Conservation (phyloP, 805 yeast genomes). For the Naumovozyma dairenensis region DNA sequence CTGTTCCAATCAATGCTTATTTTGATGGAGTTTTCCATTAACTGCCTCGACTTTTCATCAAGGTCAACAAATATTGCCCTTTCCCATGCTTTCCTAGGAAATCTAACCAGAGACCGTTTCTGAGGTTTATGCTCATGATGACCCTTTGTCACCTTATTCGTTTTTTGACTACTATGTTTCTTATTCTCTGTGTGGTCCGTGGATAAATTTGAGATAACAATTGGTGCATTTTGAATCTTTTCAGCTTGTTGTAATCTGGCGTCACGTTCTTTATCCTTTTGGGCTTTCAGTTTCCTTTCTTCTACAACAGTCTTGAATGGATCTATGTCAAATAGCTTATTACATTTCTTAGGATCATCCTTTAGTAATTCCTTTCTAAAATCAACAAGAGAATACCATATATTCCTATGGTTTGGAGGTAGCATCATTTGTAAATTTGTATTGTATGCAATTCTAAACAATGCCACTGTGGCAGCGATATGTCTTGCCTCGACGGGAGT, state of each 20-base stretch:
- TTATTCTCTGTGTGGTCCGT: conserved; percentile 9
- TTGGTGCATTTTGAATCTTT: conserved; percentile 41
- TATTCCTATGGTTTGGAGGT: conserved; percentile 68
- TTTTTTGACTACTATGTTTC: conserved; percentile 1
- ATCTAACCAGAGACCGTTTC: conserved; percentile 14
- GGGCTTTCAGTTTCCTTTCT: conserved; percentile 36
- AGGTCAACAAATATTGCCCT: conserved; percentile 60
- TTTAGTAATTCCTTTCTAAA: conserved; percentile 43
- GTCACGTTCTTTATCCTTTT: conserved; percentile 38
- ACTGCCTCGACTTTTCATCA: conserved; percentile 48
- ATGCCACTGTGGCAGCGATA: conserved; percentile 78
- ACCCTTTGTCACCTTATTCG: not conserved
- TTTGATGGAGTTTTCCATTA: conserved; percentile 53
- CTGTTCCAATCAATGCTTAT: conserved; percentile 46
- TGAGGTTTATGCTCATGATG: conserved; percentile 2
- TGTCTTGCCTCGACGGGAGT: conserved; percentile 88
- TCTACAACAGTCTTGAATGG: conserved; percentile 70
- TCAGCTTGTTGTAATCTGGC: conserved; percentile 39
- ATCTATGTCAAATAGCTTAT: conserved; percentile 49
- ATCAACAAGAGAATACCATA: conserved; percentile 68
- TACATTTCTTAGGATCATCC: conserved; percentile 39
- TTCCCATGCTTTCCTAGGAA: conserved; percentile 57
- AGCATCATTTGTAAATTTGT: conserved; percentile 81
- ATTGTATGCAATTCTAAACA: conserved; percentile 68
- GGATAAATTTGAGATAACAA: conserved; percentile 28